Evolutionary conservation across 345 rosid species (phyloP).

Genomic region (Kandelia obovata): DNA sequence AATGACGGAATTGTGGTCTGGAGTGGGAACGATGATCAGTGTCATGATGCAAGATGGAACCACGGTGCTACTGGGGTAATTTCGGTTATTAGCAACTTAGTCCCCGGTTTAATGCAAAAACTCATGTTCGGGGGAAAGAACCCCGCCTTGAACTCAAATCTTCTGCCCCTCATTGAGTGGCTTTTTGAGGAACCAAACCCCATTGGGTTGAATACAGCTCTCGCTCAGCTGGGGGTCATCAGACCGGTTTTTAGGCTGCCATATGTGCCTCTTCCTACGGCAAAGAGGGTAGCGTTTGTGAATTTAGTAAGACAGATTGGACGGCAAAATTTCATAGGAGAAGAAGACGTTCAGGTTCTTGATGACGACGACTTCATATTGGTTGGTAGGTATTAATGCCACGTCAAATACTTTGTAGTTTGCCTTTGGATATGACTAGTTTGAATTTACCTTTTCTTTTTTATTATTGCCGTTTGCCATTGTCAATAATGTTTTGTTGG

Average conservation of each 20-base stretch:
- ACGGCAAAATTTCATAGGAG: slow-evolving; percentile 78
- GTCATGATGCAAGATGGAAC: slow-evolving; percentile 82
- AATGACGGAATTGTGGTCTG: slow-evolving; percentile 68
- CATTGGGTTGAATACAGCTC: slow-evolving; percentile 79
- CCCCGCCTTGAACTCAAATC: slow-evolving; percentile 50
- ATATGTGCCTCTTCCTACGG: slow-evolving; percentile 64
- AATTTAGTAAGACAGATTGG: slow-evolving; percentile 64
- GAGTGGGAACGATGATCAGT: slow-evolving; percentile 85
- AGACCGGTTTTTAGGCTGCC: slow-evolving; percentile 86
- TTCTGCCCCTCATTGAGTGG: slow-evolving; percentile 76
- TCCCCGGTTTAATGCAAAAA: slow-evolving; percentile 64
- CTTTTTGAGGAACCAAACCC: slow-evolving; percentile 78
- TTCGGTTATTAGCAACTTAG: slow-evolving; percentile 73
- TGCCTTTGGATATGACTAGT: background rate
- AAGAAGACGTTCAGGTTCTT: slow-evolving; percentile 63
- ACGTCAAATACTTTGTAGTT: background rate
- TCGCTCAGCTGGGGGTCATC: slow-evolving; percentile 83
- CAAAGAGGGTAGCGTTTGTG: slow-evolving; percentile 64
- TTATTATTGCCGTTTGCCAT: too few relatives aligned
- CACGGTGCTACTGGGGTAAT: slow-evolving; percentile 71
- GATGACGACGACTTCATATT: slow-evolving; percentile 68
- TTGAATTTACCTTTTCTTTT: background rate
- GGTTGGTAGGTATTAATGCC: slow-evolving; percentile 55
- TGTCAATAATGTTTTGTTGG: too few relatives aligned
- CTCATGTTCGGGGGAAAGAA: slow-evolving; percentile 70